Conservation (phyloP, 495 filamentous ascomycete genomes). For the Aeminium ludgeri region DNA sequence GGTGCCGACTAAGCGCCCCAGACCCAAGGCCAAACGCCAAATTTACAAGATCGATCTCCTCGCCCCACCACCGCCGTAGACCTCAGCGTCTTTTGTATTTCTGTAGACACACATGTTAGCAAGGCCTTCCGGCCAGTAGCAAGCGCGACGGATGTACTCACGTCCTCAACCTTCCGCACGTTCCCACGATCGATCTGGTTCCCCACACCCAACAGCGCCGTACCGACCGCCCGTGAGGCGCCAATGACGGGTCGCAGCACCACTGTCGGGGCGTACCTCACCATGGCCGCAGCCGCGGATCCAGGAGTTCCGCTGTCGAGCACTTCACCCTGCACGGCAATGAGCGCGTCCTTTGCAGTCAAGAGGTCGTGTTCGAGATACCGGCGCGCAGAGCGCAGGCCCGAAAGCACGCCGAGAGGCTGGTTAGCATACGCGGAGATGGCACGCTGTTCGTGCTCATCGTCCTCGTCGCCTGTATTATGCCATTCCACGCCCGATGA, state of each 20-base stretch:
- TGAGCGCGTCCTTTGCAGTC: constrained; percentile 70
- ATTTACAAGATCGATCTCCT: too few species aligned
- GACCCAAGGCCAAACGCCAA: too few species aligned
- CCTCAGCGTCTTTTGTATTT: constrained; percentile 4
- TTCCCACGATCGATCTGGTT: constrained; percentile 81
- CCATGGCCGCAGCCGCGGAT: constrained; percentile 65
- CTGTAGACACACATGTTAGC: constrained; percentile 1
- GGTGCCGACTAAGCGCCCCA: too few species aligned
- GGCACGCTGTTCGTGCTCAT: constrained; percentile 21
- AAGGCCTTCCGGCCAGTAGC: not conserved
- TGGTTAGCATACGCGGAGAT: constrained; percentile 88
- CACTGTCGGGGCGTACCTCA: constrained; percentile 70
- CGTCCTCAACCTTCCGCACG: constrained; percentile 69
- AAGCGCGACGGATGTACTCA: constrained; percentile 31
- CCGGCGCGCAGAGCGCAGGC: constrained; percentile 61
- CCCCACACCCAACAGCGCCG: constrained; percentile 80
- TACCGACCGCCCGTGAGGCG: constrained; percentile 72
- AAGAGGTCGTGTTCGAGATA: constrained; percentile 76
- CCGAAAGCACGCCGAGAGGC: constrained; percentile 71
- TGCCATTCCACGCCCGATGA: constrained; percentile 36
- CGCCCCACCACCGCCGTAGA: too few species aligned
- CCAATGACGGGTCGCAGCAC: constrained; percentile 83
- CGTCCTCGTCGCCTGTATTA: constrained; percentile 50
- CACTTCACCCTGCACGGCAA: constrained; percentile 84
- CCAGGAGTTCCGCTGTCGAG: constrained; percentile 72